Conservation (phyloP, 257 asterid genomes). For the Solanum okadae region DNA sequence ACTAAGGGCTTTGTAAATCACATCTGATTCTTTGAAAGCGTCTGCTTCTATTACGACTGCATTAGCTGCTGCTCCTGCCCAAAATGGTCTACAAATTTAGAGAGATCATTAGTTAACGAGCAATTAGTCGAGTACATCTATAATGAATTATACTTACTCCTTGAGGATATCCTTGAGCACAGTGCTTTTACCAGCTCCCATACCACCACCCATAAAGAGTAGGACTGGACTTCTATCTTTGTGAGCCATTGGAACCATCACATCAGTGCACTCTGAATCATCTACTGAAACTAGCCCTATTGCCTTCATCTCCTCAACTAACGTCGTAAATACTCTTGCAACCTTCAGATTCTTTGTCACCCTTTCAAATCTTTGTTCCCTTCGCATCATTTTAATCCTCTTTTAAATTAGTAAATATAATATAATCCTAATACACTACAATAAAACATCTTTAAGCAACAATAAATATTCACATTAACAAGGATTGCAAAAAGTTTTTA, state of each 20-base stretch:
- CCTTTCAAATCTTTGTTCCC: conserved; percentile 91
- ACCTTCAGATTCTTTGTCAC: conserved; percentile 78
- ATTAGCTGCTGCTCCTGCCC: conserved; percentile 17
- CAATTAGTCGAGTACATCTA: not conserved
- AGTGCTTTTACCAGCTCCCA: conserved; percentile 19
- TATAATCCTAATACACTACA: not conserved
- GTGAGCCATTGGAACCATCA: conserved; percentile 20
- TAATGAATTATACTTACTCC: conserved; percentile 1
- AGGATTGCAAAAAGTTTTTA: not conserved
- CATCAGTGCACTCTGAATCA: conserved; percentile 12
- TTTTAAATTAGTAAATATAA: not conserved
- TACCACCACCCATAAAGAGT: conserved; percentile 19
- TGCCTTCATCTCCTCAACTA: conserved; percentile 19
- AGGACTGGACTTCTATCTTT: conserved; percentile 19
- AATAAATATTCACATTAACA: not conserved
- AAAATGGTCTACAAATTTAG: conserved; percentile 5
- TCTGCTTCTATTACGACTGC: conserved; percentile 38
- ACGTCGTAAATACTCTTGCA: conserved; percentile 11
- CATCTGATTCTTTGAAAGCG: conserved; percentile 95
- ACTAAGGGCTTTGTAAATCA: conserved; percentile 71
- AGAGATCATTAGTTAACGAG: not conserved
- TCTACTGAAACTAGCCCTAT: conserved; percentile 12
- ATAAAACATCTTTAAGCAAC: not conserved
- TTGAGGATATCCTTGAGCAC: conserved; percentile 19
- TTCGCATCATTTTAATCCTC: conserved; percentile 1